Percentiles rank a stretch among this genome's conserved stretches.
These are phyloP conservation scores for Lepraria neglecta DNA, from an alignment of 495 filamentous ascomycete species.

Conservation along the genomic window DNA sequence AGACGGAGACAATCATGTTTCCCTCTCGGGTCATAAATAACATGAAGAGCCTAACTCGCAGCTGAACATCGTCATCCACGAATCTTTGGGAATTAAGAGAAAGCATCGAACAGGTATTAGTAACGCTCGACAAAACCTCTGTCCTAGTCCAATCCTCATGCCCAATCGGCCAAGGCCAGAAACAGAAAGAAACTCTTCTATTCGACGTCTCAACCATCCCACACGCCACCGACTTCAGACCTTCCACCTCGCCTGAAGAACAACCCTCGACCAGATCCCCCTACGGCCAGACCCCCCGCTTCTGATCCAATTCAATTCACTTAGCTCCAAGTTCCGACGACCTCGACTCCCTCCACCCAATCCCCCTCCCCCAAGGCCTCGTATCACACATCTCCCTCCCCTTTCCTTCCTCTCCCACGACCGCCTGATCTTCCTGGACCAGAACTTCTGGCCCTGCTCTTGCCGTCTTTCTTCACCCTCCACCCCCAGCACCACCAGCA, in stretches of 20 bases:
- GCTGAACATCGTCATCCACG: neutral
- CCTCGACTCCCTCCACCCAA: neutral
- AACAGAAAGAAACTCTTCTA: neutral
- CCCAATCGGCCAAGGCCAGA: neutral
- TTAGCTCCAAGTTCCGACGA: neutral
- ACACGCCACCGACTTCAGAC: neutral
- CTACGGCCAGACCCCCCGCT: neutral
- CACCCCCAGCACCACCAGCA: neutral
- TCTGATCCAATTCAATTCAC: neutral
- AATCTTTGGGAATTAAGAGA: constrained; percentile 2
- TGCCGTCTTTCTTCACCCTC: neutral
- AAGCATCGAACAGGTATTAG: neutral
- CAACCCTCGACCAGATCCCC: neutral
- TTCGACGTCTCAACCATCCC: neutral
- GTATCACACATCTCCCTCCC: neutral
- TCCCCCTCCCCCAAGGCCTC: neutral
- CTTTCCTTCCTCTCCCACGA: constrained; percentile 1
- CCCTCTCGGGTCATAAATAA: neutral
- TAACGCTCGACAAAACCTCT: neutral
- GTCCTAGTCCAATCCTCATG: constrained; percentile 5
- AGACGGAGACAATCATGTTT: neutral
- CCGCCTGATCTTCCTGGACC: neutral
- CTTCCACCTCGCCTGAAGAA: neutral
- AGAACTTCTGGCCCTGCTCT: too few relatives aligned
- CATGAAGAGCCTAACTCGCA: neutral